These are phyloP conservation scores for Apiospora aurea DNA, from an alignment of 2,329 filamentous ascomycete species.

Conservation along the genomic window DNA sequence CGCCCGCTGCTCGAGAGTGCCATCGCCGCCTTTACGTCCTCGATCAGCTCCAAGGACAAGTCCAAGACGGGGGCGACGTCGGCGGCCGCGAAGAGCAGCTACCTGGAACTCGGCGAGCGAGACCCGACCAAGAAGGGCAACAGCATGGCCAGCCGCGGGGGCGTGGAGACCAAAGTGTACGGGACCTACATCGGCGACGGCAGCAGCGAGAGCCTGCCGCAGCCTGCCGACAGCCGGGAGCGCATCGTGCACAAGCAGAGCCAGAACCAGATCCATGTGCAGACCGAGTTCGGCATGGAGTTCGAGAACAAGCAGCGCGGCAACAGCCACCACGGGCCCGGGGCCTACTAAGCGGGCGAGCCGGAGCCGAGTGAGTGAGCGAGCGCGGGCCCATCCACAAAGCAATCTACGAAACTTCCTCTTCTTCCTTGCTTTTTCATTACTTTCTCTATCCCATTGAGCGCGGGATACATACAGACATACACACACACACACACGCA, in stretches of 20 bases:
- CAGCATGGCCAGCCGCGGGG: background rate
- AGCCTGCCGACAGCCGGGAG: background rate
- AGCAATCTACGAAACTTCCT: background rate
- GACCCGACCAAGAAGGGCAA: background rate
- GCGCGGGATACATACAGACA: conserved; percentile 2
- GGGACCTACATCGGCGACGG: background rate
- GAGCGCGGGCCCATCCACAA: no score
- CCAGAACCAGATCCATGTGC: background rate
- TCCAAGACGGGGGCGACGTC: background rate
- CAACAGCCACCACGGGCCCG: background rate
- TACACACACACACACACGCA: background rate
- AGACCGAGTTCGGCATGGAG: background rate
- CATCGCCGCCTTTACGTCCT: background rate
- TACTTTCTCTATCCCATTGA: conserved; percentile 4
- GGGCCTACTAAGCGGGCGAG: background rate
- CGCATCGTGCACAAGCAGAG: background rate
- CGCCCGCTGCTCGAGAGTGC: background rate
- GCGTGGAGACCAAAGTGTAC: conserved; percentile 1
- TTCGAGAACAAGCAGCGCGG: background rate
- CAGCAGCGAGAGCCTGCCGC: conserved; percentile 10
- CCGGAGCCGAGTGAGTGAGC: background rate
- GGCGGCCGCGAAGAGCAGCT: background rate
- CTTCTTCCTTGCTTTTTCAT: background rate
- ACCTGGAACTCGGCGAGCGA: conserved; percentile 8
- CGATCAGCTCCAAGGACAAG: background rate